Base-by-base conservation (phyloP, 495 filamentous ascomycete species). In the Aspergillus hancockii region DNA sequence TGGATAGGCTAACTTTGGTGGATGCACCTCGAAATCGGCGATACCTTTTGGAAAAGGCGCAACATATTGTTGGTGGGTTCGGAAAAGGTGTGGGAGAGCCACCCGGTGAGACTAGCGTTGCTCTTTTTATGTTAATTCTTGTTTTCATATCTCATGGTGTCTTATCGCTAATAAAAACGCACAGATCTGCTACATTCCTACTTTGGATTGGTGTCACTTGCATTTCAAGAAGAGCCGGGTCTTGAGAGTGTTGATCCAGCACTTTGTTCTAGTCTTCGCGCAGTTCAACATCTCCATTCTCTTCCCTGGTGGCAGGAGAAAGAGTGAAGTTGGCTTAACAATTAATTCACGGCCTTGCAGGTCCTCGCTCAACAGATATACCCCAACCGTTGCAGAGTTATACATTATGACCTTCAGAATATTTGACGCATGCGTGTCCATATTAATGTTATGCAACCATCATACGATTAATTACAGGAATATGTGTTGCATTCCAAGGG, bases 31-130 rank as follows among this genome's bases (percentile, higher is more conserved):
- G 85, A 9, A 83, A 88, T 28, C 84, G 90, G 13, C 81, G 83
- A 54, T 98, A 96, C 72, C 78, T 98, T 16, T 77, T 97, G 0
- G 88, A 89, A 30, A 90, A 90, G 68, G 93, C 90, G n/a, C 92
- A 97, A 65, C 94, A 98, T 70, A 65, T 85, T 22, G 86, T 97
- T 18, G 94, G 94, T 50, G 94, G 94, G 0, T 97, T 98, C 74
- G 88, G 88, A 5, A 98, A 98, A 66, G 68, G 82, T 10, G 87
- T 91, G 0, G 90, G 90, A 28, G 86, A 90, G 57, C 83, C 84
- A 59, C 94, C 94, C 49, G 84, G 84, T 85, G 70, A 63, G 77
- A 19, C 52, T 14, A 52, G 1, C 38, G 14, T 41, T 41, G 14
- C 16, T 14, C 14, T 43, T 43, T 18, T 43, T 43, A 4, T 43